Evolutionary conservation across 2,329 filamentous ascomycete species (phyloP), one percentile per base, ranked within the genome.

Genomic region (Colletotrichum theobromicola): DNA sequence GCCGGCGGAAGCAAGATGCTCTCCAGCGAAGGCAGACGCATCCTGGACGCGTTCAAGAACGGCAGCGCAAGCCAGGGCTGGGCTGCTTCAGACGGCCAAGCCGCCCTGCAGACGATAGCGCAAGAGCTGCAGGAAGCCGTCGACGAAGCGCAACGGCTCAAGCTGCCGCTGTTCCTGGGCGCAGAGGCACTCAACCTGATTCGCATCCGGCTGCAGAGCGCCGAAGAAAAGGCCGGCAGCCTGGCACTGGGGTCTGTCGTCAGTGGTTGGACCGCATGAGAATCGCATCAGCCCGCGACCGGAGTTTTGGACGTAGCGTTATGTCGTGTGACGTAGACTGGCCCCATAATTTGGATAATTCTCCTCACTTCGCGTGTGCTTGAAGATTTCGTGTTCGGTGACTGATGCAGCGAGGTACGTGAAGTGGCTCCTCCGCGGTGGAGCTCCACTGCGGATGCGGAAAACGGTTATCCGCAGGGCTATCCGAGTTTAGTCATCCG

Each of bases 1-100:
- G 87, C 87, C 0, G 87, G 87, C 12, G 85, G 85, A 7, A 86
- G 84, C 72, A 79, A 77, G 34, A 81, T 87, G 76, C 78, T 88
- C 61, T 81, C 83, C 50, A 74, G 76, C 8, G 77, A 83, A 30
- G 86, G 85, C 0, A 83, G 82, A 2, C 79, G 81, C 37, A 84
- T 88, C 24, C 83, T 88, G 58, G 78, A 80, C 18, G 57, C 57
- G 10, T 60, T n/a, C n/a, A 60, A 15, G 28, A 32, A 24, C 30
- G 30, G 57, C 12, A 30, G 12, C 6, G 57, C 57, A 2, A 9
- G 12, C 12, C n/a, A 30, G 12, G 57, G 57, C 2, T 60, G 57
- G 57, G 28, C 57, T 1, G 18, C 57, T 13, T 21, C 18, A n/a
- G 28, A 60, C 3, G 30, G 30, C 12, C 28, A 60, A 32, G 28